Base-by-base conservation (phyloP, 2,329 filamentous ascomycete species). In the Colletotrichum incanum region DNA sequence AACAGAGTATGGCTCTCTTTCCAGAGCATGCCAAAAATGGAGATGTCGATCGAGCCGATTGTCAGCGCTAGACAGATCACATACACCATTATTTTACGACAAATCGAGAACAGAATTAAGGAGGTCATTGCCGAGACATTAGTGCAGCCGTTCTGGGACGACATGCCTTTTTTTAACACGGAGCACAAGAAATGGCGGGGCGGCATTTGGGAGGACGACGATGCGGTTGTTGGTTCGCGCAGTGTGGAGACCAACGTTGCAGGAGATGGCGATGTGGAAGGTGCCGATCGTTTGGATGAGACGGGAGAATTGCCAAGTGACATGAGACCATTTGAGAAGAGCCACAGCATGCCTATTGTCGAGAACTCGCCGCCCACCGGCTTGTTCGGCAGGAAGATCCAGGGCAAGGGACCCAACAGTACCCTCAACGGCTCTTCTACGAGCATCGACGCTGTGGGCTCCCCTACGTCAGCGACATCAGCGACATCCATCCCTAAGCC, bases 1-100 rank as follows among this genome's bases (percentile, higher is more conserved):
- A 99, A 99, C 80, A 91, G 96, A 50, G 82, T 98, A n/a, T 99
- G 96, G 96, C 90, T 98, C 76, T 93, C 95, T 0, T 99, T 99
- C 79, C 94, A 97, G 79, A 91, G 91, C n/a, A 94, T 95, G 87
- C 96, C 96, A 23, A 95, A 96, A 79, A 93, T 99, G 85, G 95
- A 97, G 73, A 92, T 98, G 87, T 91, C 91, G n/a, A 94, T 98
- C 54, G 95, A 98, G 80, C 96, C 96, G 4, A 95, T 99, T 76
- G 95, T 99, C 62, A 98, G 95, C 83, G 93, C 95, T 18, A 91
- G 96, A 70, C 96, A 98, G 80, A 98, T 99, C 75, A 98, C 96
- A 0, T 98, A 98, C 81, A 94, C 93, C 1, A 89, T 98, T 71
- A 96, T 99, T 67, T 87, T 98, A 16, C 91, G 95, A 61, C 94